phyloP scores from a whole-genome alignment of 768 basidiomycete genomes.

The Hysterangium stoloniferum region DNA sequence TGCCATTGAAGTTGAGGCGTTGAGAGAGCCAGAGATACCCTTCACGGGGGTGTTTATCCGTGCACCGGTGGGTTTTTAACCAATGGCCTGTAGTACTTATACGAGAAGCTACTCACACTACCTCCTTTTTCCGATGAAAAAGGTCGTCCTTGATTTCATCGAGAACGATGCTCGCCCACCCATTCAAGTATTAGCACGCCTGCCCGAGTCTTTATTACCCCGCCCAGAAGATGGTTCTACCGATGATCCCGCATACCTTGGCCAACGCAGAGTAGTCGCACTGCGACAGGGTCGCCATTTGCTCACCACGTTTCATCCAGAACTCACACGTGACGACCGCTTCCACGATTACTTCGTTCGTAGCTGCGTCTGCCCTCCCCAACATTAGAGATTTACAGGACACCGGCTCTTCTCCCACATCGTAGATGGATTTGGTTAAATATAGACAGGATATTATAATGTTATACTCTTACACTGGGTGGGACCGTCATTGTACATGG shows the following conservation, averaged over 20 bases:
- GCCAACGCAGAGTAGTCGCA: constrained; percentile 70
- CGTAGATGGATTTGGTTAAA: too few relatives aligned
- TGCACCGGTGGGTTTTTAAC: constrained; percentile 59
- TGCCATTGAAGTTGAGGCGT: constrained; percentile 52
- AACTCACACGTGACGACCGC: constrained; percentile 77
- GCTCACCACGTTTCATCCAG: constrained; percentile 91
- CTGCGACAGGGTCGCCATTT: constrained; percentile 78
- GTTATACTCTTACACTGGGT: too few relatives aligned
- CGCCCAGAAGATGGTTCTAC: constrained; percentile 30
- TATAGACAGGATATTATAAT: too few relatives aligned
- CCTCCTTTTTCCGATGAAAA: too few relatives aligned
- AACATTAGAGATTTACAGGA: not conserved
- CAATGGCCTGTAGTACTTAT: not conserved
- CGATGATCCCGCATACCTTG: constrained; percentile 38
- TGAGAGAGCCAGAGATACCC: constrained; percentile 50
- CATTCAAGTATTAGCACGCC: constrained; percentile 62
- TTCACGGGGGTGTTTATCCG: constrained; percentile 91
- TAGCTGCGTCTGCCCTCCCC: constrained; percentile 54
- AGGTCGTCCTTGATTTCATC: constrained; percentile 59
- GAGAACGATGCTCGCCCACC: constrained; percentile 37
- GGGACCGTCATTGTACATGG: not conserved
- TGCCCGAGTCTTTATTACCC: constrained; percentile 47
- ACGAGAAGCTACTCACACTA: not conserved
- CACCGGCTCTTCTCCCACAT: not conserved
- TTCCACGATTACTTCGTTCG: constrained; percentile 89